Percentiles rank a stretch among this genome's conserved stretches.
Evolutionary conservation across 1,284 basidiomycete species (phyloP).

Genomic region (Cutaneotrichosporon daszewskae): DNA sequence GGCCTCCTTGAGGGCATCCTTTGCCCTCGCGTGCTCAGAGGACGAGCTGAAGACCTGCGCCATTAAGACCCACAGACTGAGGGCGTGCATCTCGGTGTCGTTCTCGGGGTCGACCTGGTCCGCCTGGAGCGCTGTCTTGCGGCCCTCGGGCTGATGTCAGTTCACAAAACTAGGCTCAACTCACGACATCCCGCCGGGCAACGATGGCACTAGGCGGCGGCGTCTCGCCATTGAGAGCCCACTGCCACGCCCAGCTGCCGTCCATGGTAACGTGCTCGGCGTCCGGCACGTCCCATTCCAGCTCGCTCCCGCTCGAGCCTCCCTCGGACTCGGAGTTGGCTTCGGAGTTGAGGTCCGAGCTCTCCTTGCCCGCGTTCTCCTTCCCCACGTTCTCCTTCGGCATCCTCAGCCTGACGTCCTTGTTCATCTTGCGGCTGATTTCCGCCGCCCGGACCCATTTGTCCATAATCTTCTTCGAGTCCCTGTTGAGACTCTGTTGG

Average conservation of each 20-base stretch:
- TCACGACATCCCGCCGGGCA: constrained; percentile 42
- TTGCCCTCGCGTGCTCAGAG: not conserved
- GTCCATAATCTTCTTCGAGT: constrained; percentile 14
- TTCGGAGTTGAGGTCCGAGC: too few relatives aligned
- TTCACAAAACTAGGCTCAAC: constrained; percentile 4
- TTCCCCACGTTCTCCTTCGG: constrained; percentile 3
- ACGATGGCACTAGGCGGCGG: constrained; percentile 47
- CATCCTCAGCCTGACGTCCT: not conserved
- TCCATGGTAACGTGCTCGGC: not conserved
- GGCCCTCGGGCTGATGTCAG: constrained; percentile 35
- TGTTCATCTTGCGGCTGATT: too few relatives aligned
- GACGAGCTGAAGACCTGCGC: constrained; percentile 2
- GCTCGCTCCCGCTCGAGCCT: not conserved
- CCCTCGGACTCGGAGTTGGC: not conserved
- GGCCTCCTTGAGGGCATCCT: constrained; percentile 3
- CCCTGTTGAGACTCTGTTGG: constrained; percentile 27
- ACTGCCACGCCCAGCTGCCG: constrained; percentile 35
- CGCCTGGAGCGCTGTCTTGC: constrained; percentile 41
- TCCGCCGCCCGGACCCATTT: constrained; percentile 1
- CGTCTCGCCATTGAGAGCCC: constrained; percentile 46
- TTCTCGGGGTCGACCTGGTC: constrained; percentile 40
- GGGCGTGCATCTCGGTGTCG: constrained; percentile 15
- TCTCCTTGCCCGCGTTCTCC: too few relatives aligned
- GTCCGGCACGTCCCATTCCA: not conserved
- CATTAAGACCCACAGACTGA: constrained; percentile 9